Conservation (phyloP, 192 early-diverging fungal genomes). For the Podila minutissima region DNA sequence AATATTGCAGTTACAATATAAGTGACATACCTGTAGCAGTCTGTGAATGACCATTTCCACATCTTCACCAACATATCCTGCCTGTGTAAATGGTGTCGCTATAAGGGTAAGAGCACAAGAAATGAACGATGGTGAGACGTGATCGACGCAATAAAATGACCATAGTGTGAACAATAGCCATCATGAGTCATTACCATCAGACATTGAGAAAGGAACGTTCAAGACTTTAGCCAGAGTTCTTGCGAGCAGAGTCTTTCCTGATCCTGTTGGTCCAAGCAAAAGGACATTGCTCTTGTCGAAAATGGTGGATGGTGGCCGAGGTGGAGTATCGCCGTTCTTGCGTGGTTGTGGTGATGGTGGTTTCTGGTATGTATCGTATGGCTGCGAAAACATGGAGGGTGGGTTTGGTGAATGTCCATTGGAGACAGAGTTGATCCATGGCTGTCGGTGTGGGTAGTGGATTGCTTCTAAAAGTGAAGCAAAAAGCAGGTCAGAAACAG, state of each 20-base stretch:
- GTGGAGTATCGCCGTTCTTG: not conserved
- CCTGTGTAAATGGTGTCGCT: conserved; percentile 89
- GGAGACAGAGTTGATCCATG: conserved; percentile 40
- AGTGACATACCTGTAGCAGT: conserved; percentile 69
- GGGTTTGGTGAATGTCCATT: conserved; percentile 33
- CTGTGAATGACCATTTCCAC: conserved; percentile 88
- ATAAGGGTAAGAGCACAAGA: not conserved
- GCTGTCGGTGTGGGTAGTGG: conserved; percentile 50
- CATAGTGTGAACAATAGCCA: too few relatives aligned
- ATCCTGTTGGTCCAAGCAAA: conserved; percentile 87
- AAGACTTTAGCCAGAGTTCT: conserved; percentile 85
- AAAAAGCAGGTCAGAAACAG: not conserved
- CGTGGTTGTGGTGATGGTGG: conserved; percentile 13
- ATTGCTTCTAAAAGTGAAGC: conserved; percentile 31
- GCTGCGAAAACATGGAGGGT: conserved; percentile 49
- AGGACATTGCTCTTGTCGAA: conserved; percentile 94
- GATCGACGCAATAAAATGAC: not conserved
- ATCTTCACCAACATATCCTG: conserved; percentile 93
- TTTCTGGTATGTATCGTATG: conserved; percentile 45
- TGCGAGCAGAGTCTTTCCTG: conserved; percentile 87
- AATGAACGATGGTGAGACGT: not conserved
- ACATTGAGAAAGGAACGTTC: conserved; percentile 89
- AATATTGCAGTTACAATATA: not conserved
- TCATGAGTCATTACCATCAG: conserved; percentile 63
- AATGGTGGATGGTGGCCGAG: conserved; percentile 56